Conservation (phyloP, 2,329 filamentous ascomycete genomes). For the Botryotinia calthae region DNA sequence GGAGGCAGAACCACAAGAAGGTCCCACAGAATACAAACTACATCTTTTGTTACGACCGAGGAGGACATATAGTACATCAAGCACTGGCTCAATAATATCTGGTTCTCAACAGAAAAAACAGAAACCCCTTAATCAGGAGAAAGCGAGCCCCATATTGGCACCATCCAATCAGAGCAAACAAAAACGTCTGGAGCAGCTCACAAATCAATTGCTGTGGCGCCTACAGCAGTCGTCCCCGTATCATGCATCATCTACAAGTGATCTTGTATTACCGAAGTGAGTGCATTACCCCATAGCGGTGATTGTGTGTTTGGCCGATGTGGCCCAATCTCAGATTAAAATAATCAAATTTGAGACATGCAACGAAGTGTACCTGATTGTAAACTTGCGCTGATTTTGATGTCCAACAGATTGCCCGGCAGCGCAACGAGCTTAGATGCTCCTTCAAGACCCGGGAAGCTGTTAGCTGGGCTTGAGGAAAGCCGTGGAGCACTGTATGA, state of each 20-base stretch:
- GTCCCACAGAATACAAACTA: conserved; percentile 94
- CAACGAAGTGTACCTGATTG: neutral
- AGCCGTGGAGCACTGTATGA: conserved; percentile 93
- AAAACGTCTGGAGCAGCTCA: conserved; percentile 83
- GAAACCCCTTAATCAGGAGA: conserved; percentile 25
- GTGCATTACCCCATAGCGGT: neutral
- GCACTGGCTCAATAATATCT: conserved; percentile 55
- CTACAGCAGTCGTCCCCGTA: conserved; percentile 92
- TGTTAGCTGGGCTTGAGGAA: conserved; percentile 81
- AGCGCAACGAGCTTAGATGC: conserved; percentile 48
- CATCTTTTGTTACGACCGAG: conserved; percentile 81
- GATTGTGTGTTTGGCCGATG: neutral
- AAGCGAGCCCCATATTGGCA: conserved; percentile 27
- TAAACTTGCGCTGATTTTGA: neutral
- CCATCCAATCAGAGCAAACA: conserved; percentile 66
- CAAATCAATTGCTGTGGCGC: conserved; percentile 91
- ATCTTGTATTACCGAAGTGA: conserved; percentile 66
- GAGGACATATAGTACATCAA: conserved; percentile 69
- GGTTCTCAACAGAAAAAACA: conserved; percentile 35
- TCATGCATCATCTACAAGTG: conserved; percentile 74
- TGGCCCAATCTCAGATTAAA: neutral
- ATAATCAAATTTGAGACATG: neutral
- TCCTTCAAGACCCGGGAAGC: conserved; percentile 51
- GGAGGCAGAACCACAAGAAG: conserved; percentile 87
- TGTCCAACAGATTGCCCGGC: conserved; percentile 55